Conservation (phyloP, 768 basidiomycete species). For the Coprinopsis cinerea region DNA sequence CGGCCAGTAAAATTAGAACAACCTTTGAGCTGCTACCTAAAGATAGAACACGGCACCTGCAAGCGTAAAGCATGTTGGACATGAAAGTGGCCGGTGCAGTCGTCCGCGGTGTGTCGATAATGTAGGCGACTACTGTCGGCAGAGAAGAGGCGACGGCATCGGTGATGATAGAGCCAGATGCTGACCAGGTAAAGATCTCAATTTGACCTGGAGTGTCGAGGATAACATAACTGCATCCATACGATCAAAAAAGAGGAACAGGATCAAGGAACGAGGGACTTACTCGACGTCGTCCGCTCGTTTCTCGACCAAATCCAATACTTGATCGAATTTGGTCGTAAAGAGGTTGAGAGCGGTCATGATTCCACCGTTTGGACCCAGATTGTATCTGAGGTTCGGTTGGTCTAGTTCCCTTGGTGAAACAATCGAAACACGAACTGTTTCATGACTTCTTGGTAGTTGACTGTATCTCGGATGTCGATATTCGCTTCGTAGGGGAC, state of each 20-base stretch:
- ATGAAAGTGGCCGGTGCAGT: conserved; percentile 96
- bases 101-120: conserved; percentile 95
- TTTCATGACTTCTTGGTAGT: conserved; percentile 99
- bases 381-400: conserved; percentile 53
- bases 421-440: conserved; percentile 58
- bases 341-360: conserved; percentile 95
- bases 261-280: conserved; percentile 25
- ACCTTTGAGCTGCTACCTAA: background rate
- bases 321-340: conserved; percentile 98
- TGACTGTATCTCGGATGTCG: conserved; percentile 95
- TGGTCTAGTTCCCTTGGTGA: background rate
- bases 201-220: conserved; percentile 98
- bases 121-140: conserved; percentile 92
- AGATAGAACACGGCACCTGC: conserved; percentile 53
- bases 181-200: conserved; percentile 99
- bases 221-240: conserved; percentile 91
- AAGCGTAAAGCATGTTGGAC: conserved; percentile 99
- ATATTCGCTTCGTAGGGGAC: conserved; percentile 95
- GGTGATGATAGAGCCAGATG: conserved; percentile 97
- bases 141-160: conserved; percentile 91
- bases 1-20: conserved; percentile 1
- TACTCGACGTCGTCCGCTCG: conserved; percentile 84
- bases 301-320: conserved; percentile 86
- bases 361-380: conserved; percentile 98
- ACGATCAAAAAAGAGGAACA: background rate